Conservation (phyloP, 1,284 basidiomycete genomes). For the Cystobasidiaceae sp. region DNA sequence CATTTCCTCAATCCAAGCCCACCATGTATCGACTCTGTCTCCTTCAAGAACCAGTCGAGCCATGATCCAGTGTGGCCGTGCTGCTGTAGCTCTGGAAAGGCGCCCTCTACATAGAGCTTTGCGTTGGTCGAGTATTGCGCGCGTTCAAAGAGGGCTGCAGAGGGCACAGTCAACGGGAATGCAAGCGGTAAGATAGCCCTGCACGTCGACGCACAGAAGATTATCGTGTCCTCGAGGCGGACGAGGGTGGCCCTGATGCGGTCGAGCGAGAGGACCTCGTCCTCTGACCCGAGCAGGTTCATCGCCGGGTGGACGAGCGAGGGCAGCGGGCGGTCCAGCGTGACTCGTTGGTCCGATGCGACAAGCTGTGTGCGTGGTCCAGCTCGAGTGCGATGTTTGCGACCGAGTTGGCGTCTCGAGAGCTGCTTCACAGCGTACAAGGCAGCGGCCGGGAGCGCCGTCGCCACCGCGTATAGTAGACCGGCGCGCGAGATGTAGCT, state of each 20-base stretch:
- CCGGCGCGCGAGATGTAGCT: too few species aligned
- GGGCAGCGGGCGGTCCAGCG: background rate
- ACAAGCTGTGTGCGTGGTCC: too few species aligned
- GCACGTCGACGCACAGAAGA: constrained; percentile 63
- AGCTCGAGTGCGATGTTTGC: too few species aligned
- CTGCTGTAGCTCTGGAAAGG: constrained; percentile 59
- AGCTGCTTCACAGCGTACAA: too few species aligned
- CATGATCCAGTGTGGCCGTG: constrained; percentile 75
- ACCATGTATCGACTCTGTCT: constrained; percentile 93
- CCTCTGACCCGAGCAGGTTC: constrained; percentile 13
- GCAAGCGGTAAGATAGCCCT: background rate
- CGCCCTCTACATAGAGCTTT: constrained; percentile 71
- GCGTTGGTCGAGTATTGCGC: constrained; percentile 94
- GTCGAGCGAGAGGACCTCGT: constrained; percentile 11
- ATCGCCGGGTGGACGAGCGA: too few species aligned
- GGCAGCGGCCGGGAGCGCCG: too few species aligned
- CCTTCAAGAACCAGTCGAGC: constrained; percentile 95
- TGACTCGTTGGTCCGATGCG: too few species aligned
- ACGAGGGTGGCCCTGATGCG: constrained; percentile 75
- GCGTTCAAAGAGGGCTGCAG: constrained; percentile 76
- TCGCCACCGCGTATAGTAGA: too few species aligned
- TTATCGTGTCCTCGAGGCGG: constrained; percentile 96
- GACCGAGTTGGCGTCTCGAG: too few species aligned
- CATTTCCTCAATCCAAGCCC: constrained; percentile 45
- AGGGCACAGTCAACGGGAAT: background rate